A percentile compares a stretch with the other conserved stretches of the same genome.
These are phyloP conservation scores for Cardiospermum halicacabum DNA, from an alignment of 345 rosid species.

Conservation along the genomic window DNA sequence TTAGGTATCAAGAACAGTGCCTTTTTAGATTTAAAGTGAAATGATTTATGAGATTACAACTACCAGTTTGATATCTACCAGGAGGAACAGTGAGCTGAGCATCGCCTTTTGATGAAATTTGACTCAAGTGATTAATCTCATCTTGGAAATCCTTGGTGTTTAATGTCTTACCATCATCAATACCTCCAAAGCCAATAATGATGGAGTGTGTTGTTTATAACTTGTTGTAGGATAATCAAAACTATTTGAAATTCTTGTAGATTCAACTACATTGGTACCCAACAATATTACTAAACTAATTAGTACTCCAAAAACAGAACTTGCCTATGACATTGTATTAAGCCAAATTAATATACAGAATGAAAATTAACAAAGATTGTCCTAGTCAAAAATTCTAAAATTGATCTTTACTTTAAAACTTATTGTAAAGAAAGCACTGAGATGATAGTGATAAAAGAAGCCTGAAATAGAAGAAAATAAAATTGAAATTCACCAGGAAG, in stretches of 20 bases:
- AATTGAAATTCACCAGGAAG: too few relatives aligned
- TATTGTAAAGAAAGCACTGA: too few relatives aligned
- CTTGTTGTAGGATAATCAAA: conserved; percentile 45
- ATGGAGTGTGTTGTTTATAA: conserved; percentile 69
- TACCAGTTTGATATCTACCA: conserved; percentile 81
- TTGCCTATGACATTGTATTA: conserved; percentile 21
- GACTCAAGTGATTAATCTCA: conserved; percentile 57
- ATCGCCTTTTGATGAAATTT: conserved; percentile 55
- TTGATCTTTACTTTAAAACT: too few relatives aligned
- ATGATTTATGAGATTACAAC: conserved; percentile 81
- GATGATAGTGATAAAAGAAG: too few relatives aligned
- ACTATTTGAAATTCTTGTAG: conserved; percentile 21
- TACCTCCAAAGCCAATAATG: conserved; percentile 72
- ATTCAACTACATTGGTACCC: conserved; percentile 27
- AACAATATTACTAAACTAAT: conserved; percentile 19
- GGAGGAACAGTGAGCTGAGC: conserved; percentile 73
- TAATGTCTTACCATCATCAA: conserved; percentile 70
- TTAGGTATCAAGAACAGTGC: conserved; percentile 75
- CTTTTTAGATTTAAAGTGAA: conserved; percentile 75
- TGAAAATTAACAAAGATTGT: too few relatives aligned
- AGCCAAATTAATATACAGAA: too few relatives aligned
- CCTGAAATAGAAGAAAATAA: too few relatives aligned
- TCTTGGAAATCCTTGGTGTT: conserved; percentile 68
- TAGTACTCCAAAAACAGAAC: conserved; percentile 2
- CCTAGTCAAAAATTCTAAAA: too few relatives aligned